A percentile compares a stretch with the other conserved stretches of the same genome.
These are phyloP conservation scores for Penstemon newberryi DNA, from an alignment of 257 asterid species.

Conservation along the genomic window DNA sequence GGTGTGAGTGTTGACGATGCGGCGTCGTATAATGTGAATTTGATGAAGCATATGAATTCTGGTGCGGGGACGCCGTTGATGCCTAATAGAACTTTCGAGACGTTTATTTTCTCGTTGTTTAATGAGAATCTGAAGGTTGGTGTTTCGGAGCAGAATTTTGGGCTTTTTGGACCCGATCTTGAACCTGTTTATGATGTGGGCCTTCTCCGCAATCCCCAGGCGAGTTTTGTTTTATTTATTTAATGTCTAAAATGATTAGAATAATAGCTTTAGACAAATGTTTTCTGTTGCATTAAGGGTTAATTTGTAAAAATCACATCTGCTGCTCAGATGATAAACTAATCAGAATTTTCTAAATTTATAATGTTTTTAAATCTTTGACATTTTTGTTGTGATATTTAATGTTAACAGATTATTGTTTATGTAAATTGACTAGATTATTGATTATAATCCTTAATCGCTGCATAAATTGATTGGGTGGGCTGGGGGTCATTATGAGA, in stretches of 20 bases:
- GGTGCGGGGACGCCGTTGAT: slow-evolving; percentile 54
- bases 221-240: background rate
- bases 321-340: background rate
- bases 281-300: too few relatives aligned
- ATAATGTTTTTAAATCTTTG: too few relatives aligned
- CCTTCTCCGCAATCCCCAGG: slow-evolving; percentile 35
- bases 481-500: too few relatives aligned
- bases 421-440: too few relatives aligned
- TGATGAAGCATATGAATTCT: slow-evolving; percentile 37
- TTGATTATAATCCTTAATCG: too few relatives aligned
- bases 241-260: too few relatives aligned
- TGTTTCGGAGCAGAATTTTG: slow-evolving; percentile 41
- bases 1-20: slow-evolving; percentile 41
- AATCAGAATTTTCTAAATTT: background rate
- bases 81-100: slow-evolving; percentile 47
- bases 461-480: too few relatives aligned
- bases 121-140: slow-evolving; percentile 49
- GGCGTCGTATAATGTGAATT: slow-evolving; percentile 36
- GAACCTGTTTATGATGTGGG: slow-evolving; percentile 49
- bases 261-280: too few relatives aligned
- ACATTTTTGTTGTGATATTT: too few relatives aligned
- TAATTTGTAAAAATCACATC: too few relatives aligned
- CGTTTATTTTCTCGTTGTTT: slow-evolving; percentile 42
- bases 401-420: too few relatives aligned
- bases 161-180: slow-evolving; percentile 49